These are phyloP conservation scores for Syzygium syzygioides DNA, from an alignment of 441 rosid species.

Conservation along the genomic window DNA sequence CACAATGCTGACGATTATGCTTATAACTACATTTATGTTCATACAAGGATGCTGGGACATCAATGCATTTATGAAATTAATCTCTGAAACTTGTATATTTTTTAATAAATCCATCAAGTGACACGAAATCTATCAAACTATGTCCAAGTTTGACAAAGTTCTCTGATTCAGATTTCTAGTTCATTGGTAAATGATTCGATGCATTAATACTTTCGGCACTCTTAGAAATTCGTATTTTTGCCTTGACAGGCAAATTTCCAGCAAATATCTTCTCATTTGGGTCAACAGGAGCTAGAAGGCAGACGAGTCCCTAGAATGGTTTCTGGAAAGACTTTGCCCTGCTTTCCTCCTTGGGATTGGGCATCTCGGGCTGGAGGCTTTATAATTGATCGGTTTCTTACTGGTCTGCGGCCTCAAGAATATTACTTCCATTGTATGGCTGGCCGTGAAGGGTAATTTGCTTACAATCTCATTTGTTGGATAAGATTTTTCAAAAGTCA, in stretches of 20 bases:
- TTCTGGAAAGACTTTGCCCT: constrained; percentile 97
- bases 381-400: constrained; percentile 91
- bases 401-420: constrained; percentile 99
- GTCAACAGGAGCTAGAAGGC: constrained; percentile 99
- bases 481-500: not conserved
- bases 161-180: not conserved
- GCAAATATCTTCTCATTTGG: constrained; percentile 95
- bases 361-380: constrained; percentile 97
- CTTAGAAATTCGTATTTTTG: not conserved
- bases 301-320: constrained; percentile 99
- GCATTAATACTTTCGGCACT: not conserved
- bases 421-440: constrained; percentile 99
- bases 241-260: constrained; percentile 87
- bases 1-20: not conserved
- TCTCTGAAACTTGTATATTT: not conserved
- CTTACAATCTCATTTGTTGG: not conserved
- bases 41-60: not conserved
- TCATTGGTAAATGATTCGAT: not conserved
- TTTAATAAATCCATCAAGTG: not conserved
- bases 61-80: not conserved
- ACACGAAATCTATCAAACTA: not conserved
- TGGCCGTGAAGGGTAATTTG: constrained; percentile 95
- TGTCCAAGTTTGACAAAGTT: not conserved
- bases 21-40: not conserved
- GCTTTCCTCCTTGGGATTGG: constrained; percentile 99